Evolutionary conservation across 148 eudicot genomes (phyloP).

Genomic region (Dysphania ambrosioides): DNA sequence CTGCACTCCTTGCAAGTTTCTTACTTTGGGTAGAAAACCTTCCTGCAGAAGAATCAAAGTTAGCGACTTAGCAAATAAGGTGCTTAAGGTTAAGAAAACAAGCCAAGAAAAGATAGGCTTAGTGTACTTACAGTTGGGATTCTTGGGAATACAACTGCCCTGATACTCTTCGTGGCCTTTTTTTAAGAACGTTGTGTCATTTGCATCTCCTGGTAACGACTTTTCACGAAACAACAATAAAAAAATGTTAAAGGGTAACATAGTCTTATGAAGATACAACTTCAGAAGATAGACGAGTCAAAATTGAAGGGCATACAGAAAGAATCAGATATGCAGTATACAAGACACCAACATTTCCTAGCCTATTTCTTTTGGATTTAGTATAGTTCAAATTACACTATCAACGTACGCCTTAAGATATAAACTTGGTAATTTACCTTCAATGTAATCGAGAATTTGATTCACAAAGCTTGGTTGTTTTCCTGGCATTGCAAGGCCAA

Average conservation of each 20-base stretch:
- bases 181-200: constrained; percentile 47
- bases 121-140: constrained; percentile 65
- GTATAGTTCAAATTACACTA: neutral
- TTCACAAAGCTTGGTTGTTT: constrained; percentile 68
- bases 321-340: constrained; percentile 18
- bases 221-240: constrained; percentile 25
- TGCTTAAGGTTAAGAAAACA: neutral
- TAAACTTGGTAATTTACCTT: constrained; percentile 77
- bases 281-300: neutral
- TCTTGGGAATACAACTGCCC: constrained; percentile 71
- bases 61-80: neutral
- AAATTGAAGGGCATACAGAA: neutral
- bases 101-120: neutral
- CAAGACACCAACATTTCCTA: too few relatives aligned
- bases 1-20: constrained; percentile 61
- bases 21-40: constrained; percentile 60
- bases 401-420: too few relatives aligned
- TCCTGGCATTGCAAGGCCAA: constrained; percentile 45
- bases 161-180: constrained; percentile 74
- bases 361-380: too few relatives aligned
- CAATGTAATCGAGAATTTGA: constrained; percentile 94
- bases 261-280: too few relatives aligned
- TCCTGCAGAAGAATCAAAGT: constrained; percentile 44
- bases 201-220: constrained; percentile 69
- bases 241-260: neutral